Conservation (phyloP, 768 basidiomycete genomes). For the Lactarius sanguifluus region DNA sequence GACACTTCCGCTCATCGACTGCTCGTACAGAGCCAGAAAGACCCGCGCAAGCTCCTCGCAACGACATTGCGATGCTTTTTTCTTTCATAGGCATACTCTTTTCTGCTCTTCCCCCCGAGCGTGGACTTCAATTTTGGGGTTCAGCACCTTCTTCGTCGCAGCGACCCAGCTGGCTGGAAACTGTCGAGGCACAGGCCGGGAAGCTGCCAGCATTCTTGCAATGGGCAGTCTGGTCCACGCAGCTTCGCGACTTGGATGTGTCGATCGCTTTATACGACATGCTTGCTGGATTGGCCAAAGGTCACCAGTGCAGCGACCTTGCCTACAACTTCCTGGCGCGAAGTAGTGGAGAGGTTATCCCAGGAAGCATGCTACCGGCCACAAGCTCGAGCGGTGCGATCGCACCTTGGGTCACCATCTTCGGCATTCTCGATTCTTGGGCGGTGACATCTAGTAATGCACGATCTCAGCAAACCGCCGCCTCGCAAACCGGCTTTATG, state of each 20-base stretch:
- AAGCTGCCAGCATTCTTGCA: slow-evolving; percentile 77
- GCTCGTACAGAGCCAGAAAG: slow-evolving; percentile 33
- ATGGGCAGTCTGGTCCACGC: slow-evolving; percentile 88
- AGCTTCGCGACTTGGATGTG: slow-evolving; percentile 69
- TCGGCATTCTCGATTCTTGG: slow-evolving; percentile 76
- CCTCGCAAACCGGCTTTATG: slow-evolving; percentile 28
- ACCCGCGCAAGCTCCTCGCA: slow-evolving; percentile 55
- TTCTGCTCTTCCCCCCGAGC: slow-evolving; percentile 66
- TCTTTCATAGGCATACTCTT: slow-evolving; percentile 83
- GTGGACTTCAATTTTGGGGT: slow-evolving; percentile 85
- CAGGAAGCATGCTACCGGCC: slow-evolving; percentile 52
- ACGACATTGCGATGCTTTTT: slow-evolving; percentile 83
- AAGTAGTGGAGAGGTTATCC: slow-evolving; percentile 67
- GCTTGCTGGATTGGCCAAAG: slow-evolving; percentile 80
- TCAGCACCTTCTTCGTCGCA: slow-evolving; percentile 46
- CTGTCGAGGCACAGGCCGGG: slow-evolving; percentile 57
- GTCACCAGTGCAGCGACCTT: slow-evolving; percentile 80
- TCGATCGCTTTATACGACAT: slow-evolving; percentile 84
- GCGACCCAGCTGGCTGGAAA: slow-evolving; percentile 54
- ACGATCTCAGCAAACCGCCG: slow-evolving; percentile 42
- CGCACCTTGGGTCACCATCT: slow-evolving; percentile 78
- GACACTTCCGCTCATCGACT: slow-evolving; percentile 47
- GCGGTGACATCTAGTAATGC: slow-evolving; percentile 51
- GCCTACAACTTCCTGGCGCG: slow-evolving; percentile 87
- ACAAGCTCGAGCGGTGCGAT: slow-evolving; percentile 49